These are phyloP conservation scores for Salix arbutifolia DNA, from an alignment of 345 rosid species.

Conservation along the genomic window DNA sequence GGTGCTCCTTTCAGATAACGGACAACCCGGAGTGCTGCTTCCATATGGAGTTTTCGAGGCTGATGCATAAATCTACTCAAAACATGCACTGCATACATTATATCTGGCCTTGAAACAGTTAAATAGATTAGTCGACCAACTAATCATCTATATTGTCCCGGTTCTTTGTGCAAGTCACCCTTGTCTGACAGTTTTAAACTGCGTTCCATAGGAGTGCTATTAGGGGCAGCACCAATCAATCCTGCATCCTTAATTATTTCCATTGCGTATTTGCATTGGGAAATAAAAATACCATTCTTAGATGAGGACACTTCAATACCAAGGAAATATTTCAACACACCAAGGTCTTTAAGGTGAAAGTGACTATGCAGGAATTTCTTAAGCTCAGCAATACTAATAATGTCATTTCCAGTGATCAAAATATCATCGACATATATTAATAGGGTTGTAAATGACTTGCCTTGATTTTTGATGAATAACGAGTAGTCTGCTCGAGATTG, in stretches of 20 bases:
- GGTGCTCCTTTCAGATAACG: neutral
- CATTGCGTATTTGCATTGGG: neutral
- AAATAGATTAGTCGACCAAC: neutral
- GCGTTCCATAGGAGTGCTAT: neutral
- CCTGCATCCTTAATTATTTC: neutral
- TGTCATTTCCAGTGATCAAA: neutral
- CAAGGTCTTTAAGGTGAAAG: neutral
- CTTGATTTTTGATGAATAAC: neutral
- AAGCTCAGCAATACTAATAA: neutral
- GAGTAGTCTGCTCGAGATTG: neutral
- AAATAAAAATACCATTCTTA: neutral
- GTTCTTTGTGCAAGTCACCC: neutral
- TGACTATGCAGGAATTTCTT: neutral
- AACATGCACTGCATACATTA: neutral
- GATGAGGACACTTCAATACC: neutral
- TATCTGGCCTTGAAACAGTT: constrained; percentile 5
- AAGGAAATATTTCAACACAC: neutral
- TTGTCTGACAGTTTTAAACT: neutral
- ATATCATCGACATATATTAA: constrained; percentile 1
- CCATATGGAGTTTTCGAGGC: neutral
- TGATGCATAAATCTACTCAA: constrained; percentile 4
- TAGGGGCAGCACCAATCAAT: neutral
- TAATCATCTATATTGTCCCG: neutral
- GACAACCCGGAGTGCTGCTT: neutral
- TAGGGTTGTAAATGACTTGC: neutral